Base-by-base conservation (phyloP, 192 early-diverging fungal species). In the Blastocladiella britannica region DNA sequence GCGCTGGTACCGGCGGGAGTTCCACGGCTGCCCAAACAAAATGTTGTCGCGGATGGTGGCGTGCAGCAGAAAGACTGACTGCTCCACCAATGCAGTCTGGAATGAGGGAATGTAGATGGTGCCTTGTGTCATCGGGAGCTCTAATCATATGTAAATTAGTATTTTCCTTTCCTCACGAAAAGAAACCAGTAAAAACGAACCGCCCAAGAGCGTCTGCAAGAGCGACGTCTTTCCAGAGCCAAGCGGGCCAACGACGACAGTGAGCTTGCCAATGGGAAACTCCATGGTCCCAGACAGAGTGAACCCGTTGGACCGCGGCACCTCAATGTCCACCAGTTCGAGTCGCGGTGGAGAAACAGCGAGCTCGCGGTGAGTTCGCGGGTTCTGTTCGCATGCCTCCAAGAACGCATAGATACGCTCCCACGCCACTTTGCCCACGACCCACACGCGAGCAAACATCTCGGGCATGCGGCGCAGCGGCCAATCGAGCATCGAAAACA, bases 11-110 rank as follows among this genome's bases (percentile, higher is more conserved):
- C 69, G 65, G 20, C 66, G 67, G 29, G 63, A 60, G 29, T 88
- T 71, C 58, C 69, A 85, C 0, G 72, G 70, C 12, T 69, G 65
- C 0, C 83, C 72, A 78, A 89, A 88, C 25, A 77, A 57, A 62
- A 91, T 83, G 59, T 91, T 82, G 47, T 82, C 75, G 29, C 76
- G 77, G 52, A 79, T 70, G n/a, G 74, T 76, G 12, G 61, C 77
- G 55, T 73, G 79, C 55, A 65, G 76, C 43, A 77, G 12, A 20
- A 47, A 47, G 37, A 47, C 37, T 47, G 37, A 20, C 37, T 47
- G 37, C 9, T 47, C 37, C 2, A 47, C 37, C 37, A 47, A 47
- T 0, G 37, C 37, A 0, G 15, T 47, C 9, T n/a, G n/a, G n/a
- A n/a, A n/a, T n/a, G n/a, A n/a, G n/a, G n/a, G n/a, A n/a, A n/a